Base-by-base conservation (phyloP, 2,329 filamentous ascomycete species). In the Aspergillus uvarum region DNA sequence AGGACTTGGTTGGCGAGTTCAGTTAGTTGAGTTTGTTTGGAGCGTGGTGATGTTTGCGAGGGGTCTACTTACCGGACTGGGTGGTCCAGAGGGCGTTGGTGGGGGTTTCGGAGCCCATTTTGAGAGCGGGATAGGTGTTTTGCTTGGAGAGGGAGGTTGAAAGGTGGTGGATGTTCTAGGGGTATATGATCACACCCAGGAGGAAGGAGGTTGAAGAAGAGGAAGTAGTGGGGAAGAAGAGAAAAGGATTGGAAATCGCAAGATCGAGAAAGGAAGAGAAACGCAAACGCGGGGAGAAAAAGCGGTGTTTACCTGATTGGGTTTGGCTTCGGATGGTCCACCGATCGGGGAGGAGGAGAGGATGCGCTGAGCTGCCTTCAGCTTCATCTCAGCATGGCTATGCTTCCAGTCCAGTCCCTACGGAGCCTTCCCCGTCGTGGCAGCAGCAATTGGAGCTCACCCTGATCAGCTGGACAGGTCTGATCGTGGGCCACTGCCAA, bases 1-100 rank as follows among this genome's bases (percentile, higher is more conserved):
- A 95, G 81, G 31, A 90, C 91, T 85, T 85, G 26, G 26, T 5
- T 29, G 26, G n/a, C n/a, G 7, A 8, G 26, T 29, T 29, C 5
- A 8, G 1, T 29, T 29, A 29, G 21, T 32, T 54, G 26, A 53
- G 52, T 47, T 53, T 26, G 24, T 54, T 52, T 19, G 44, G 35
- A 42, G 21, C 35, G 21, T 52, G 8, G 47, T 22, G 32, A 5
- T 48, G 47, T 16, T 47, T 32, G 38, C 14, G 16, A 65, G 12
- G 26, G 22, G 22, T 47, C 35, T 12, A 62, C 65, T 62, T 67
- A 76, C 75, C 74, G 47, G 74, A 70, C 65, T 76, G 70, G 5
- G 72, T 69, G 29, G 72, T 71, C 75, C 74, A 77, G 51, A 67
- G 65, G 22, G 70, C 52, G 19, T 67, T 64, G 52, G 64, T 61